Evolutionary conservation across 768 basidiomycete genomes (phyloP), one percentile per base, ranked within the genome.

Genomic region (Suillus ampliporus): DNA sequence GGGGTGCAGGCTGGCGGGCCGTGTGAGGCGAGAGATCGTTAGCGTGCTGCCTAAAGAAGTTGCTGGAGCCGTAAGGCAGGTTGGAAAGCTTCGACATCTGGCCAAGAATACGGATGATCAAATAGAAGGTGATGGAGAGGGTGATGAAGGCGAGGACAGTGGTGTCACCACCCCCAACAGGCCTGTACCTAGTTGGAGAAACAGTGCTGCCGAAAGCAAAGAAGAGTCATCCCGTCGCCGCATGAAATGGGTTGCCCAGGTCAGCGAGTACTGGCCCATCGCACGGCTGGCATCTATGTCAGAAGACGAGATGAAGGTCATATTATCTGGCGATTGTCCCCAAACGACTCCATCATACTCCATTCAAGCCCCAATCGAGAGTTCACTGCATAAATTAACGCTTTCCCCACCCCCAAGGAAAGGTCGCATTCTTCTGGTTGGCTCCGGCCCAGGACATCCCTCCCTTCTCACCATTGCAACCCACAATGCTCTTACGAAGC

Each of bases 201-300:
- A 21, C 3, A 74, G 67, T 47, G 57, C 59, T 3, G 68, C 73
- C 34, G 81, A 82, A 72, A 80, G 76, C 4, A 74, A 68, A 9
- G 47, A 65, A 2, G 89, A 90, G 65, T 78, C 72, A 28, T 78
- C 84, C 58, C 80, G 77, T 61, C 82, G 95, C 37, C 82, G 91
- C 17, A 92, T 97, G 86, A 87, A 90, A 74, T 98, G 95, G 94
- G 89, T 97, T 4, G 89, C 94, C 0, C 97, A 98, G 73, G 86
- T 99, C 68, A 96, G 94, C 81, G 96, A 98, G 73, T 98, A 97
- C 74, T 98, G 95, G 93, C 89, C 94, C 0, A 81, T 95, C 53
- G 83, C 89, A 13, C 86, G 85, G 46, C 83, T 98, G 9, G 89
- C 93, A 0, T 74, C 77, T 11, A 84, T 97, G 83, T 80, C 86